Conservation (phyloP, 192 early-diverging fungal genomes). For the Powellomyces hirtus region DNA sequence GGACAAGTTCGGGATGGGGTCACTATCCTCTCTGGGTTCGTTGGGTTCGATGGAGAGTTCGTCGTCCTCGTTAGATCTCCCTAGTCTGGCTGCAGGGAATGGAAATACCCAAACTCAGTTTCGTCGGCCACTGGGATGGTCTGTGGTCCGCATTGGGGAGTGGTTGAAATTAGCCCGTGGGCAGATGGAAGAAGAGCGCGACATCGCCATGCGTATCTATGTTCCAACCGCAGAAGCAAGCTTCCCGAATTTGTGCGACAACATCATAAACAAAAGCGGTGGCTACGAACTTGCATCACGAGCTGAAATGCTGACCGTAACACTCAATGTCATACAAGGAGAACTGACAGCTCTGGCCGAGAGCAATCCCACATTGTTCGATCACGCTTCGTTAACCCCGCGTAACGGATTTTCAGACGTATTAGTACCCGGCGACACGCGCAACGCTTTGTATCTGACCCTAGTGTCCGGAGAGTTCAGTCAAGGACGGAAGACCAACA, state of each 20-base stretch:
- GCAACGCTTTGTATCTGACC: conserved; percentile 64
- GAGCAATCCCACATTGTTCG: conserved; percentile 39
- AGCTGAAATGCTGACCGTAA: conserved; percentile 47
- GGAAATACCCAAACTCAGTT: not conserved
- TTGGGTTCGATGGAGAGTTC: conserved; percentile 5
- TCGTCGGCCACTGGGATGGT: conserved; percentile 64
- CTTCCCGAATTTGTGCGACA: conserved; percentile 52
- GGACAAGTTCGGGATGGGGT: conserved; percentile 19
- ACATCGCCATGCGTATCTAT: conserved; percentile 55
- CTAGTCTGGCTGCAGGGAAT: not conserved
- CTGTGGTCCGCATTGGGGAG: conserved; percentile 49
- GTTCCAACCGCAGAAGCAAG: conserved; percentile 45
- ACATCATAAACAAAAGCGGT: conserved; percentile 50
- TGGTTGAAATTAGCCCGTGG: conserved; percentile 39
- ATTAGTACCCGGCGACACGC: conserved; percentile 31
- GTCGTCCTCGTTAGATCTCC: conserved; percentile 1
- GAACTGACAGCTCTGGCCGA: conserved; percentile 30
- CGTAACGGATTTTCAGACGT: conserved; percentile 61
- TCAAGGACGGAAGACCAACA: conserved; percentile 33
- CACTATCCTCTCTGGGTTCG: conserved; percentile 11
- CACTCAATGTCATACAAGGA: conserved; percentile 8
- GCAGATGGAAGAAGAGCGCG: conserved; percentile 7
- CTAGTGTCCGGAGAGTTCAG: conserved; percentile 58
- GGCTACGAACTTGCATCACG: conserved; percentile 45
- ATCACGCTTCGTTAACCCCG: conserved; percentile 45